These are phyloP conservation scores for Eruca vesicaria DNA, from an alignment of 441 rosid genomes.

Conservation along the genomic window DNA sequence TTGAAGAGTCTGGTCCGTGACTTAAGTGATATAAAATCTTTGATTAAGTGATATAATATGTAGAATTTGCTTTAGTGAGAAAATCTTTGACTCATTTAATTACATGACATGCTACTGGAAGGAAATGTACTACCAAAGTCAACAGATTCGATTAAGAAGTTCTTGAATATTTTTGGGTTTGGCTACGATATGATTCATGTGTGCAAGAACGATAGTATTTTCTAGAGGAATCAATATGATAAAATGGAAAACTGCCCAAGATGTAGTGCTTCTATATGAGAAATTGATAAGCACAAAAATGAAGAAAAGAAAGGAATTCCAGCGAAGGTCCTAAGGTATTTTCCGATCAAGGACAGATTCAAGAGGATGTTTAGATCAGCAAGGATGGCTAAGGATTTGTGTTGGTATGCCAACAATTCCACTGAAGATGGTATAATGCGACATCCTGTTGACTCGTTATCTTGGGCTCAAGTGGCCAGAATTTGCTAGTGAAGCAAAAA, in stretches of 20 bases:
- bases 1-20: no score
- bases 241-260: no score
- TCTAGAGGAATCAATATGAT: neutral
- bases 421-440: neutral
- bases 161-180: neutral
- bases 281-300: neutral
- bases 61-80: no score
- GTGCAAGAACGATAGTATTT: neutral
- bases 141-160: neutral
- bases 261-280: no score
- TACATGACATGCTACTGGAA: no score
- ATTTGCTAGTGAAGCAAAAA: neutral
- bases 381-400: neutral
- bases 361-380: neutral
- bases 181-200: neutral
- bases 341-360: neutral
- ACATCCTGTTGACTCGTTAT: neutral
- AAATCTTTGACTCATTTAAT: no score
- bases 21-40: no score
- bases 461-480: neutral
- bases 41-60: no score
- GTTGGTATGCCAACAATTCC: neutral
- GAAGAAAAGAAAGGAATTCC: neutral
- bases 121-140: no score
- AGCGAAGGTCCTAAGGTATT: neutral